Conservation (phyloP, 345 rosid genomes). For the Carallia pectinifolia region DNA sequence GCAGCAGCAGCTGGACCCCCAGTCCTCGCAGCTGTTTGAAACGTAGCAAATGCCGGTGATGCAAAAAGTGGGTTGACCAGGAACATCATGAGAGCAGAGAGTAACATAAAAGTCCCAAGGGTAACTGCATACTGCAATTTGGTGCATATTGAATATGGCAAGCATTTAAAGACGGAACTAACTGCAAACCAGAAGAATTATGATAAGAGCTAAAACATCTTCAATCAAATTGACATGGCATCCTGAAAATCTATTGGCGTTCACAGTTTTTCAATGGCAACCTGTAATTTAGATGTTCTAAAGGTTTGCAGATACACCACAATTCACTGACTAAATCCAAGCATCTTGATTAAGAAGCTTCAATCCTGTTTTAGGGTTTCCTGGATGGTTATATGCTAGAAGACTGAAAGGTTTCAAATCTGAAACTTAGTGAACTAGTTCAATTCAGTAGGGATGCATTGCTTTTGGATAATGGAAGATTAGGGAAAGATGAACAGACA, state of each 20-base stretch:
- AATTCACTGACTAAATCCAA: background rate
- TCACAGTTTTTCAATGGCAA: background rate
- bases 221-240: background rate
- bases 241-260: background rate
- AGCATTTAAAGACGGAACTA: background rate
- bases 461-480: too few relatives aligned
- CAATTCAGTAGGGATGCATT: too few relatives aligned
- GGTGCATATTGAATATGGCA: background rate
- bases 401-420: too few relatives aligned
- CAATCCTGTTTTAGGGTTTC: too few relatives aligned
- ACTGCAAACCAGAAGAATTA: background rate
- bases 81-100: slow-evolving; percentile 53
- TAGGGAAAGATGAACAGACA: too few relatives aligned
- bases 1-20: slow-evolving; percentile 48
- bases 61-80: slow-evolving; percentile 67
- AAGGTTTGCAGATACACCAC: background rate
- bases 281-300: slow-evolving; percentile 1
- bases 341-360: background rate
- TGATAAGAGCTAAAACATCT: background rate
- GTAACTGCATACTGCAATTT: slow-evolving; percentile 43
- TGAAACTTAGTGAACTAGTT: too few relatives aligned
- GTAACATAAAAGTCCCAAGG: slow-evolving; percentile 45
- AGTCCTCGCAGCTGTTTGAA: slow-evolving; percentile 58
- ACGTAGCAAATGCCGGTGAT: slow-evolving; percentile 81
- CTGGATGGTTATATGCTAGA: too few relatives aligned